Conservation (phyloP, 2,329 filamentous ascomycete genomes). For the Boeremia lycopersici region DNA sequence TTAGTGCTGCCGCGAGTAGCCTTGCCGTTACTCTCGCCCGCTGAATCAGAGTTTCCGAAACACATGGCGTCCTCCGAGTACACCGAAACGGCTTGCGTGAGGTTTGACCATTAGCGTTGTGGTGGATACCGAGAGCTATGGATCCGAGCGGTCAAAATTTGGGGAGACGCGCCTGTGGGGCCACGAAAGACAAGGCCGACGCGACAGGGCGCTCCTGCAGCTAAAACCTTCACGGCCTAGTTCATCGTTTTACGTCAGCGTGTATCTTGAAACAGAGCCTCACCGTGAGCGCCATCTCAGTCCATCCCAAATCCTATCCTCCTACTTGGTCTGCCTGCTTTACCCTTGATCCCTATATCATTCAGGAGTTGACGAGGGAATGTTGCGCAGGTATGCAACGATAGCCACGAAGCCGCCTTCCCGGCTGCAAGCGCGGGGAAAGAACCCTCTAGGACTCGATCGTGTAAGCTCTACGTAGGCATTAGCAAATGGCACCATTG, state of each 20-base stretch:
- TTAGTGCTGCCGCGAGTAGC: neutral
- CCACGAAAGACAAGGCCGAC: constrained; percentile 7
- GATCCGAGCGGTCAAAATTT: neutral
- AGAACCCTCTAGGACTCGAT: constrained; percentile 41
- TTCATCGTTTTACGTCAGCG: constrained; percentile 27
- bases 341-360: neutral
- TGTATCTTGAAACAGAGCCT: constrained; percentile 18
- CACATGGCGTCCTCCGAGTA: constrained; percentile 2
- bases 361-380: constrained; percentile 14
- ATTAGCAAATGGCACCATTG: neutral
- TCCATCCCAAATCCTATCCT: constrained; percentile 4
- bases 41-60: constrained; percentile 5
- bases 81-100: neutral
- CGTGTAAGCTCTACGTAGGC: constrained; percentile 26
- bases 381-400: constrained; percentile 44
- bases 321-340: neutral
- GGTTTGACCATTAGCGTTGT: constrained; percentile 4
- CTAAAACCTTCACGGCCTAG: constrained; percentile 19
- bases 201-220: neutral
- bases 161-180: constrained; percentile 21
- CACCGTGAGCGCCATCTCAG: constrained; percentile 8
- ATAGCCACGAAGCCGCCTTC: constrained; percentile 37
- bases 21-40: neutral
- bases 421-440: constrained; percentile 39
- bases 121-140: neutral